Base-by-base conservation (phyloP, 257 asterid species). In the Nicotiana benthamiana region DNA sequence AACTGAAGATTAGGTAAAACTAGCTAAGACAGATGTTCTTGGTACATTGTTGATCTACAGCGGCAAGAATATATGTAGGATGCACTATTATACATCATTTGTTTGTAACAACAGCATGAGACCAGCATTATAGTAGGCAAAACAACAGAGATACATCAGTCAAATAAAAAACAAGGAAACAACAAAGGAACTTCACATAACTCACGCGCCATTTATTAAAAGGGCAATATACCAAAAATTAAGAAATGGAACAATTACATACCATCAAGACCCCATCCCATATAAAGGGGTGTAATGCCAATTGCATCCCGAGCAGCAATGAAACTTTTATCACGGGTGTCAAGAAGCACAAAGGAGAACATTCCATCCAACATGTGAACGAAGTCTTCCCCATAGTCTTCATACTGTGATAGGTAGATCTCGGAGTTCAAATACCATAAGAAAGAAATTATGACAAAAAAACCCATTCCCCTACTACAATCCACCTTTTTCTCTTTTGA, bases 191-290 rank as follows among this genome's bases (percentile, higher is more conserved):
- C 43, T 48, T 48, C 61, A 74, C 16, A 74, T 24, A 48, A 48
- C 43, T 5, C 24, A 22, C 59, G 46, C 7, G 48, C 36, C 3
- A 52, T 74, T 74, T 48, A 48, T 74, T 8, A 3, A 17, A 72
- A 48, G 79, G 79, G 26, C 9, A 8, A 46, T 72, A 24, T 26
- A 59, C 77, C 36, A 48, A 74, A 72, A 74, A 4, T 48, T 24
- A 48, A 6, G 51, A 2, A 16, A 74, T 51, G 18, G 56, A 72
- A 62, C 16, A 72, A 28, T 30, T 67, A 54, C 89, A 20, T 91
- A 96, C 99, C 99, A 90, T 96, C 99, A 82, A 93, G 97, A 65
- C 99, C 98, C 99, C 99, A 94, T 52, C 99, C 99, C 30, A 94
- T 67, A 87, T 96, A 96, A 85, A 96, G 98, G 67, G 99, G 98